Base-by-base conservation (phyloP, 2,329 filamentous ascomycete genomes). In the Didymella keratinophila region DNA sequence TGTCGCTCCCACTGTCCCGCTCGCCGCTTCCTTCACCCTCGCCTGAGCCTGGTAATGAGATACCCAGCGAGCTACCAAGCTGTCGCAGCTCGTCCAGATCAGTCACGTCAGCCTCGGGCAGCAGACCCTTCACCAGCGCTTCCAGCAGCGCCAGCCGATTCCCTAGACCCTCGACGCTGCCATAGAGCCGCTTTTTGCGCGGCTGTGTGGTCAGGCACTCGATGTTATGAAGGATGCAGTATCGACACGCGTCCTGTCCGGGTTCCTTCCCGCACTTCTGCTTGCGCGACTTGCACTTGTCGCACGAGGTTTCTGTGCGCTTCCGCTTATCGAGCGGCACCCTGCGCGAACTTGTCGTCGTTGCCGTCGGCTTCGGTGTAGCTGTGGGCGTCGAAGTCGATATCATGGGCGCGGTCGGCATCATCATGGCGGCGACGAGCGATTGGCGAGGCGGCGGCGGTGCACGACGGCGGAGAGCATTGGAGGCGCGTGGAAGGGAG, bases 271-370 rank as follows among this genome's bases (percentile, higher is more conserved):
- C 69, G 68, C 79, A 81, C 66, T 81, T 81, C 58, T 81, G 79
- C 66, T 81, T 81, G 44, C 79, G 71, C 56, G 75, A 77, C 70
- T 81, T 81, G 74, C 79, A 81, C 58, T 79, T 78, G 69, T 81
- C 79, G 69, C 79, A 81, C 52, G 73, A 77, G 16, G 77, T 78
- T 62, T 81, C 79, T 49, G 79, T 79, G 23, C 79, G 72, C 62
- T 81, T 79, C 42, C 79, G 73, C 65, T 79, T 78, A 55, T 80
- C 78, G 44, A 76, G 71, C 6, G 79, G 79, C 12, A 81, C 78
- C 55, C 73, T 66, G 58, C 73, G 73, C 49, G 72, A 74, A 57
- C 58, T 47, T 25, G 53, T 39, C 16, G 46, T 18, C 5, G 39
- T 41, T 49, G 49, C 36, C 20, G 46, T 23, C 6, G 32, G 45